Evolutionary conservation across 306 rosid genomes (phyloP).

Genomic region (Notholithocarpus densiflorus): DNA sequence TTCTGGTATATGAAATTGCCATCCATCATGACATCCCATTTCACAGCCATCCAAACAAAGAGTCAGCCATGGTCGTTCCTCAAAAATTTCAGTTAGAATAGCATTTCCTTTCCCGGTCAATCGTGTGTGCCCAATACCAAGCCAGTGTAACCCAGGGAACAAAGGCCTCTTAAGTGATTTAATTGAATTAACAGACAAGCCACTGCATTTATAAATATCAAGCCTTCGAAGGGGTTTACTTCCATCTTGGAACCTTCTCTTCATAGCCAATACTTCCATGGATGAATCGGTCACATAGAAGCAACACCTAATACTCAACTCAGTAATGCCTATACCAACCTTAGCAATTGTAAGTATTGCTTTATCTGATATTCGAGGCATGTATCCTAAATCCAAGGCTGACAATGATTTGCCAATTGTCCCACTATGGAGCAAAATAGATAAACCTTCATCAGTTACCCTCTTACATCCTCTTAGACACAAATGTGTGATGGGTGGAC

Average conservation of each 20-base stretch:
- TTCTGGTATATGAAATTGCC: conserved; percentile 31
- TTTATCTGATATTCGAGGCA: conserved; percentile 27
- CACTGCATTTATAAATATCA: conserved; percentile 26
- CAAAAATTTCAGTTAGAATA: conserved; percentile 7
- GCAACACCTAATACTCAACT: conserved; percentile 31
- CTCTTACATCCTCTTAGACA: conserved; percentile 26
- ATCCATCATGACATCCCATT: conserved; percentile 38
- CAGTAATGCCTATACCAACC: conserved; percentile 13
- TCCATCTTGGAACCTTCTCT: conserved; percentile 17
- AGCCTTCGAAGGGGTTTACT: conserved; percentile 23
- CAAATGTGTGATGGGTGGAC: conserved; percentile 24
- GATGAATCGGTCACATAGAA: conserved; percentile 22
- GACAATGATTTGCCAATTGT: conserved; percentile 24
- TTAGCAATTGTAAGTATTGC: conserved; percentile 16
- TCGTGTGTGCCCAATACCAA: conserved; percentile 27
- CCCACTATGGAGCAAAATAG: conserved; percentile 17
- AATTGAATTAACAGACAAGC: conserved; percentile 17
- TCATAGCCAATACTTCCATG: conserved; percentile 22
- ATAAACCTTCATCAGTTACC: conserved; percentile 32
- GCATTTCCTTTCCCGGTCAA: conserved; percentile 1
- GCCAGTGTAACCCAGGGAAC: conserved; percentile 32
- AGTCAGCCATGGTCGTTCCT: conserved; percentile 19
- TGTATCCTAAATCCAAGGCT: conserved; percentile 33
- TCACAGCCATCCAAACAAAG: conserved; percentile 32
- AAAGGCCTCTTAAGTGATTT: conserved; percentile 20